Conservation (phyloP, 176 grass and related monocot genomes). For the Ananas comosus region DNA sequence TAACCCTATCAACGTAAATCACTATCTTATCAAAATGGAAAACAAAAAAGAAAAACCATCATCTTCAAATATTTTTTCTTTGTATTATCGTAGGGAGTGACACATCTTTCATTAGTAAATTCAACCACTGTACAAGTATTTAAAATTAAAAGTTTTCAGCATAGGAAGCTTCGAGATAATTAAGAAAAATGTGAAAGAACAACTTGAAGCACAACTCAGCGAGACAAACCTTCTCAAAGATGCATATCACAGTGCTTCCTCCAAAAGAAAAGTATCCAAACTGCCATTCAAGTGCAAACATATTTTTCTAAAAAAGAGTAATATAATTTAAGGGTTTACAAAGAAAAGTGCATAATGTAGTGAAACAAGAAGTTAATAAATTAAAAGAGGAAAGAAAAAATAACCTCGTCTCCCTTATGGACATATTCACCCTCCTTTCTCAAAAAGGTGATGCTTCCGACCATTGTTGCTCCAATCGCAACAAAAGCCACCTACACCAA, state of each 20-base stretch:
- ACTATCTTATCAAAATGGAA: no score
- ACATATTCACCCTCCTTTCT: conserved; percentile 62
- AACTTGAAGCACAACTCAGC: neutral
- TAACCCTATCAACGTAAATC: no score
- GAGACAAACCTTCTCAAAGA: conserved; percentile 77
- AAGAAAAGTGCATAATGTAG: neutral
- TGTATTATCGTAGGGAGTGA: neutral
- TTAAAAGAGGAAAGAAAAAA: conserved; percentile 9
- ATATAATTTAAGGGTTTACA: neutral
- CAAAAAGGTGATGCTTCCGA: conserved; percentile 78
- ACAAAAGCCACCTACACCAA: conserved; percentile 78
- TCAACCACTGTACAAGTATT: neutral
- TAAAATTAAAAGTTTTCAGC: neutral
- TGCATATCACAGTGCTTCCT: conserved; percentile 94
- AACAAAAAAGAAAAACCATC: no score
- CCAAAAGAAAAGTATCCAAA: conserved; percentile 98
- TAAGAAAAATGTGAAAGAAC: neutral
- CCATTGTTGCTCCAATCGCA: conserved; percentile 98
- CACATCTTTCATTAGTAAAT: neutral
- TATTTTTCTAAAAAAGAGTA: no score
- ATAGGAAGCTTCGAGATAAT: neutral
- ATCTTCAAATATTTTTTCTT: neutral
- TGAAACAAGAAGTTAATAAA: conserved; percentile 3
- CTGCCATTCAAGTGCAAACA: conserved; percentile 26
- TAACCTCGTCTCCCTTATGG: conserved; percentile 92